Evolutionary conservation across 2,329 filamentous ascomycete genomes (phyloP).

Genomic region (Verticillium nonalfalfae): DNA sequence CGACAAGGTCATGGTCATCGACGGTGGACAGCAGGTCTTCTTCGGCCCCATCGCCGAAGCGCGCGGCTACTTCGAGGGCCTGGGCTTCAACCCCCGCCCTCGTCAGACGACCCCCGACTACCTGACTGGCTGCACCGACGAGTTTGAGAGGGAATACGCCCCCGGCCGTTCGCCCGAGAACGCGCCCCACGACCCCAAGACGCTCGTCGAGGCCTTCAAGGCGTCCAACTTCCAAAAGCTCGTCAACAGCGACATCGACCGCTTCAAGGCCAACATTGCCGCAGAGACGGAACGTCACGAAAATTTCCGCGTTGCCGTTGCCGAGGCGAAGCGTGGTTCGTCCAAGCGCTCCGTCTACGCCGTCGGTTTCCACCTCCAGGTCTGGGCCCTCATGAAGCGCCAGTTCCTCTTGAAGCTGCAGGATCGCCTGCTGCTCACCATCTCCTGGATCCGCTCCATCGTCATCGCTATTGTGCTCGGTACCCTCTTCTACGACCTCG

Average conservation of each 20-base stretch:
- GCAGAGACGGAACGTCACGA: slow-evolving; percentile 62
- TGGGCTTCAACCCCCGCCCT: slow-evolving; percentile 69
- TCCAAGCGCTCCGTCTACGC: slow-evolving; percentile 75
- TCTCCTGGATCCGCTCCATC: slow-evolving; percentile 64
- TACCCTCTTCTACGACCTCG: slow-evolving; percentile 70
- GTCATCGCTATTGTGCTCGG: slow-evolving; percentile 73
- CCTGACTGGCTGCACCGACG: slow-evolving; percentile 74
- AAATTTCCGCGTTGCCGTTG: slow-evolving; percentile 70
- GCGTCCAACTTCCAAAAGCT: slow-evolving; percentile 52
- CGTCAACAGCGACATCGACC: slow-evolving; percentile 59
- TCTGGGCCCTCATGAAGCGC: slow-evolving; percentile 77
- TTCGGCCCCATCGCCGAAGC: slow-evolving; percentile 65
- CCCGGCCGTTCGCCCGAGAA: slow-evolving; percentile 58
- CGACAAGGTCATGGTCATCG: slow-evolving; percentile 80
- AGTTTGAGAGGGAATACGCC: slow-evolving; percentile 75
- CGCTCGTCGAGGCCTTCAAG: slow-evolving; percentile 64
- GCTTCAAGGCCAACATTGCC: slow-evolving; percentile 59
- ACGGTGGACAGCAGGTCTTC: slow-evolving; percentile 68
- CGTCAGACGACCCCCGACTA: slow-evolving; percentile 79
- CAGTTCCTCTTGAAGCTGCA: slow-evolving; percentile 84
- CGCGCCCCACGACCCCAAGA: slow-evolving; percentile 61
- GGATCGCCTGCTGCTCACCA: slow-evolving; percentile 69
- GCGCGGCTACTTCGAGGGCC: slow-evolving; percentile 65
- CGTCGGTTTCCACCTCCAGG: slow-evolving; percentile 75
- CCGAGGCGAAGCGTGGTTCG: slow-evolving; percentile 70